Percentiles rank a stretch among this genome's conserved stretches.
Evolutionary conservation across 306 rosid species (phyloP).

Genomic region (Castanea crenata): DNA sequence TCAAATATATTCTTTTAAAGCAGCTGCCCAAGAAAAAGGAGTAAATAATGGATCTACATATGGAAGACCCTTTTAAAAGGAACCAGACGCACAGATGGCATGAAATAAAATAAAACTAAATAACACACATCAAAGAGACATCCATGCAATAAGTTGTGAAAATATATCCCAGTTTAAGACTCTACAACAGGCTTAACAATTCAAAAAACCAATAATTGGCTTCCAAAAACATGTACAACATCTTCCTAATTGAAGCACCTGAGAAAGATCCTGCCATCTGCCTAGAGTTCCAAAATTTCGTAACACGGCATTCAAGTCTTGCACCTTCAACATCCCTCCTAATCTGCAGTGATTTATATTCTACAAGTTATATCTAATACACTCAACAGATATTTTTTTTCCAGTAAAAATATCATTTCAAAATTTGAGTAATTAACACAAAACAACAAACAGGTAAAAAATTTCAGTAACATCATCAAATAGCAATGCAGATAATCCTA

Average conservation of each 20-base stretch:
- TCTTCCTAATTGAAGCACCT: constrained; percentile 43
- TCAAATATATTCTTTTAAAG: not conserved
- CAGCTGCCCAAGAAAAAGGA: not conserved
- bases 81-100: not conserved
- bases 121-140: not conserved
- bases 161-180: not conserved
- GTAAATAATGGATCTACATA: not conserved
- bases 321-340: constrained; percentile 56
- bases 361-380: not conserved
- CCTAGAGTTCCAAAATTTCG: constrained; percentile 55
- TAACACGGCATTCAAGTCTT: constrained; percentile 72
- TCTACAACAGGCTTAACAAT: not conserved
- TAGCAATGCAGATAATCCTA: not conserved
- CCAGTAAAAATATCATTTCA: not conserved
- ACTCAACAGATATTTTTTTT: not conserved
- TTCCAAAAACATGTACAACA: not conserved
- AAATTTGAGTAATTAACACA: not conserved
- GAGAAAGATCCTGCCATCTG: constrained; percentile 55
- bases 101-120: not conserved
- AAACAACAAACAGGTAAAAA: not conserved
- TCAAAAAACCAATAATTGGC: not conserved
- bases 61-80: not conserved
- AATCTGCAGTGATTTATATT: constrained; percentile 36
- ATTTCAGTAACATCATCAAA: not conserved
- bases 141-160: not conserved